Conservation (phyloP, 345 rosid species). For the Melastoma malabathricum region DNA sequence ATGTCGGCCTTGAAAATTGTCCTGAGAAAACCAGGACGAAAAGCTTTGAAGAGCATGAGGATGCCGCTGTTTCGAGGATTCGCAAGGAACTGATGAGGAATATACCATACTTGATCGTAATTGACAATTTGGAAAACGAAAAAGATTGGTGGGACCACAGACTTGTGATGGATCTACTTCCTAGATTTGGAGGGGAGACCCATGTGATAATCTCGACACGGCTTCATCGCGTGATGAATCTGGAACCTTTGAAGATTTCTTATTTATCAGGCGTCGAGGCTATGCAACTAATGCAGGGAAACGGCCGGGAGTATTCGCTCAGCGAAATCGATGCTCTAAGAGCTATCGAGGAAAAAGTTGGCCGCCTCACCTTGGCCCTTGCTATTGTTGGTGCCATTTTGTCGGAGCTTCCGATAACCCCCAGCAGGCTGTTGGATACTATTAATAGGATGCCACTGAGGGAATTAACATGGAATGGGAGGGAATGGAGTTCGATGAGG, state of each 20-base stretch:
- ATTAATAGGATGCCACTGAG: conserved; percentile 69
- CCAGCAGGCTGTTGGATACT: conserved; percentile 79
- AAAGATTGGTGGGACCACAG: conserved; percentile 97
- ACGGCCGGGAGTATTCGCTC: conserved; percentile 41
- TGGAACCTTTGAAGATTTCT: conserved; percentile 72
- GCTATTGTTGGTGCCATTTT: conserved; percentile 70
- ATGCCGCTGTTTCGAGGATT: conserved; percentile 56
- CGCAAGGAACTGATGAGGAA: conserved; percentile 84
- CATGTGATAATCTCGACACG: conserved; percentile 73
- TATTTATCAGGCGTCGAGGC: conserved; percentile 82
- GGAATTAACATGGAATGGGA: conserved; percentile 49
- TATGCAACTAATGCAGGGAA: conserved; percentile 71
- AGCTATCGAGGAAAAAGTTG: conserved; percentile 71
- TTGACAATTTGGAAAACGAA: conserved; percentile 86
- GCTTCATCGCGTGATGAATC: conserved; percentile 67
- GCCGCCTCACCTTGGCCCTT: conserved; percentile 66
- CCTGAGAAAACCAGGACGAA: conserved; percentile 43
- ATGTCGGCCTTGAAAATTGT: conserved; percentile 57
- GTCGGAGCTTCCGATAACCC: conserved; percentile 81
- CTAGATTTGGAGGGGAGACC: conserved; percentile 88
- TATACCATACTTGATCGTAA: conserved; percentile 73
- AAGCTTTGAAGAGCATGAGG: conserved; percentile 92
- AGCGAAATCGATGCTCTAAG: conserved; percentile 64
- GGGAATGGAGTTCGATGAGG: conserved; percentile 33
- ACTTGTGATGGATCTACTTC: conserved; percentile 92